phyloP scores from a whole-genome alignment of 2,329 filamentous ascomycete species.

The Botrytis aclada region DNA sequence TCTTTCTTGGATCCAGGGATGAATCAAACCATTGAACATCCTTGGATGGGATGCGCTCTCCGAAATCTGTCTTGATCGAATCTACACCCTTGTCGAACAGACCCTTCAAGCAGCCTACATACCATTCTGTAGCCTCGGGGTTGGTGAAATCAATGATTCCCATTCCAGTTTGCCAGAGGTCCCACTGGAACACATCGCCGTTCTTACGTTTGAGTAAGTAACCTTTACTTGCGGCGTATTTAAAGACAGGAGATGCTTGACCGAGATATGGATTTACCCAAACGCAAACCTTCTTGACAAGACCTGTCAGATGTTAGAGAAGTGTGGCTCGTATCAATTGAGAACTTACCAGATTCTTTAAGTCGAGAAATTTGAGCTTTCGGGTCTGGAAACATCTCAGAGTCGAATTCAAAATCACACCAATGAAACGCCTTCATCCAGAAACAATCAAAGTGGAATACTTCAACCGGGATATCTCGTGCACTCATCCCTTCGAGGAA shows the following conservation, averaged over 20 bases:
- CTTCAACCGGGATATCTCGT: slow-evolving; percentile 54
- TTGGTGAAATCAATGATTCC: slow-evolving; percentile 62
- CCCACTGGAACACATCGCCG: slow-evolving; percentile 61
- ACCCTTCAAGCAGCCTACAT: slow-evolving; percentile 47
- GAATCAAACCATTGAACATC: slow-evolving; percentile 54
- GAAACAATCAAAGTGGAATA: slow-evolving; percentile 64
- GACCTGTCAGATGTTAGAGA: slow-evolving; percentile 37
- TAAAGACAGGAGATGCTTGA: slow-evolving; percentile 58
- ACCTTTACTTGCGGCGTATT: slow-evolving; percentile 52
- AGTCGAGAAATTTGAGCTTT: slow-evolving; percentile 52
- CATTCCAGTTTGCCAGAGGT: slow-evolving; percentile 64
- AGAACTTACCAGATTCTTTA: slow-evolving; percentile 44
- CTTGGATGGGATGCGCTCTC: slow-evolving; percentile 56
- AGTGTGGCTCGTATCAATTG: background rate
- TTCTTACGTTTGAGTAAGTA: slow-evolving; percentile 58
- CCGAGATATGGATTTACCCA: slow-evolving; percentile 64
- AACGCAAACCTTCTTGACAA: slow-evolving; percentile 48
- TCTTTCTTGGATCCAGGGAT: slow-evolving; percentile 49
- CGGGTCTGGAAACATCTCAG: slow-evolving; percentile 57
- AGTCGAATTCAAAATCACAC: slow-evolving; percentile 61
- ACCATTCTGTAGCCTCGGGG: slow-evolving; percentile 56
- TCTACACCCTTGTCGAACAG: slow-evolving; percentile 59
- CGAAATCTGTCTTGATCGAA: slow-evolving; percentile 62
- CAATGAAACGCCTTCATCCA: slow-evolving; percentile 63
- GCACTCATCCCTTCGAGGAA: slow-evolving; percentile 58